These are phyloP conservation scores for Mrakiaceae sp. DNA, from an alignment of 1,284 basidiomycete genomes.

Conservation along the genomic window DNA sequence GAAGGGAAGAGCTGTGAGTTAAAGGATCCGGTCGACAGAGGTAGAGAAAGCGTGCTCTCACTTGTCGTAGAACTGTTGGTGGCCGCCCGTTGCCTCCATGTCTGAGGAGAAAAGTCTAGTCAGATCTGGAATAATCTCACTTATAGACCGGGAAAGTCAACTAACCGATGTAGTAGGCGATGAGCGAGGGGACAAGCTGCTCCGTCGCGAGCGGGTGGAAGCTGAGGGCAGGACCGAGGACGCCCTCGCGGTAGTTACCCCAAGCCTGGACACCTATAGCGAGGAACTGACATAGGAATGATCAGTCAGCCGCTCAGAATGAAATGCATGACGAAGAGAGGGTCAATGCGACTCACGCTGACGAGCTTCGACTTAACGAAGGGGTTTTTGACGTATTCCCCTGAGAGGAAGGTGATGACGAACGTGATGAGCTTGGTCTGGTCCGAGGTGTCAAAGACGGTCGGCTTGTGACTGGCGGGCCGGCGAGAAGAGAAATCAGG, in stretches of 20 bases:
- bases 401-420: constrained; percentile 81
- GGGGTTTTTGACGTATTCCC: constrained; percentile 97
- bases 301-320: background rate
- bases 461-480: constrained; percentile 52
- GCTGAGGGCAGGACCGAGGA: constrained; percentile 72
- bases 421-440: constrained; percentile 84
- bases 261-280: constrained; percentile 71
- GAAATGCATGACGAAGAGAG: background rate
- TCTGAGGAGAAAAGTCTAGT: constrained; percentile 42
- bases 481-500: background rate
- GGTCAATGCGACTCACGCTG: constrained; percentile 47
- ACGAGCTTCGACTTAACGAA: constrained; percentile 97
- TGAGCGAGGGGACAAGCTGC: constrained; percentile 81
- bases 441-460: constrained; percentile 68
- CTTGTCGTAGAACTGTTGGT: constrained; percentile 98
- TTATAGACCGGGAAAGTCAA: constrained; percentile 1
- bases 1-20: background rate
- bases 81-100: constrained; percentile 92
- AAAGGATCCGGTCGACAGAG: no score
- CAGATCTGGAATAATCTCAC: background rate
- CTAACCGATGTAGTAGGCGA: constrained; percentile 89
- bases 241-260: constrained; percentile 61
- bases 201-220: constrained; percentile 72
- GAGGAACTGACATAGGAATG: constrained; percentile 47
- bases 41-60: constrained; percentile 36